Evolutionary conservation across 768 basidiomycete species (phyloP), one percentile per base, ranked within the genome.

Genomic region (Kwoniella bestiolae): DNA sequence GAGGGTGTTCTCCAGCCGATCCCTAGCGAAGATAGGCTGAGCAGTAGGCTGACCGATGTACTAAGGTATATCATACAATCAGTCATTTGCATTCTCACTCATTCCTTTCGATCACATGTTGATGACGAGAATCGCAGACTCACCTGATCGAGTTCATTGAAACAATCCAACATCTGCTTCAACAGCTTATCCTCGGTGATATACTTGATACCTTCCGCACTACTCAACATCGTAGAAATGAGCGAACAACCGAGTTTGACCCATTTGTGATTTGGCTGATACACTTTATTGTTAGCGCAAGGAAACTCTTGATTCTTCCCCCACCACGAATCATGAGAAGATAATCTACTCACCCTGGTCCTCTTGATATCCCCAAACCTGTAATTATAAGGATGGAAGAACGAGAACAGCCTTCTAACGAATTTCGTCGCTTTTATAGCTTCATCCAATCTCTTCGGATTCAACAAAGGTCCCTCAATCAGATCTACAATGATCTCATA

Each of bases 61-160:
- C 69, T 70, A 35, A 21, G 23, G 5, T 8, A 31, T 44, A 49
- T 52, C 38, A n/a, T 46, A 16, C 41, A 4, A 35, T 45, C 45
- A 31, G 32, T 16, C n/a, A n/a, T n/a, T n/a, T n/a, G n/a, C n/a
- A n/a, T n/a, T n/a, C n/a, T n/a, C n/a, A n/a, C n/a, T n/a, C n/a
- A n/a, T n/a, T n/a, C n/a, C n/a, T n/a, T 31, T 51, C 16, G 34
- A 23, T 45, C 38, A 35, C 12, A 0, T 5, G 44, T 3, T 14
- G 5, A 18, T 25, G 26, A 23, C 28, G 4, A 41, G 38, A 32
- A n/a, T n/a, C n/a, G n/a, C n/a, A n/a, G n/a, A 75, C 88, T 72
- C 70, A 94, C 94, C 23, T 93, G 92, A 82, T 98, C 94, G 34
- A 99, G 85, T 76, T 97, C 93, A 0, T 88, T 89, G 79, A 99